These are phyloP conservation scores for Coemansia pectinata DNA, from an alignment of 192 early-diverging fungal species.

Conservation along the genomic window DNA sequence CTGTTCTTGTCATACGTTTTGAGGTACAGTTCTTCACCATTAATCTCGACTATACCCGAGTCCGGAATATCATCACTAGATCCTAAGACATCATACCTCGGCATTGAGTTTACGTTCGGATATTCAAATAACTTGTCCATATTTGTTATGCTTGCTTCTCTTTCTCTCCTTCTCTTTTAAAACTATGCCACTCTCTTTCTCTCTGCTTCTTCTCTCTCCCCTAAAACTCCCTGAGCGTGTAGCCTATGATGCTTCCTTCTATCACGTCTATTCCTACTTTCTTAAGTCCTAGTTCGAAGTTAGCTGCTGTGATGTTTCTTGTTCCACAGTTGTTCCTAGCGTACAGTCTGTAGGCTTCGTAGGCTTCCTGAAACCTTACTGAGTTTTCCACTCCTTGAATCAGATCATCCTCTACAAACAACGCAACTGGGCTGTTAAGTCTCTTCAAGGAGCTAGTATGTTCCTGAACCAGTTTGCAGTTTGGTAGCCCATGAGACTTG, in stretches of 20 bases:
- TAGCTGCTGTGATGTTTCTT: conserved; percentile 9
- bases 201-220: no score
- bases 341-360: conserved; percentile 7
- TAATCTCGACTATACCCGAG: no score
- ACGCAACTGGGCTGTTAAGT: conserved; percentile 7
- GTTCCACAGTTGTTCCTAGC: conserved; percentile 15
- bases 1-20: no score
- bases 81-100: no score
- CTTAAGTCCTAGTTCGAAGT: neutral
- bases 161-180: no score
- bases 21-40: no score
- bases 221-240: neutral
- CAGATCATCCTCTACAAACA: conserved; percentile 14
- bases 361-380: conserved; percentile 12
- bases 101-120: no score
- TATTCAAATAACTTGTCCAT: no score
- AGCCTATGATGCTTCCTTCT: neutral
- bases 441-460: conserved; percentile 10
- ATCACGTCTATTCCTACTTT: neutral
- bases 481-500: conserved; percentile 10
- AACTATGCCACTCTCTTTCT: no score
- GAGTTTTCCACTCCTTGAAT: neutral
- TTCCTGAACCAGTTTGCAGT: conserved; percentile 3
- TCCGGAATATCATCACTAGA: no score
- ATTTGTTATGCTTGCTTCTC: no score